These are phyloP conservation scores for Murraya paniculata DNA, from an alignment of 345 rosid genomes.

Conservation along the genomic window DNA sequence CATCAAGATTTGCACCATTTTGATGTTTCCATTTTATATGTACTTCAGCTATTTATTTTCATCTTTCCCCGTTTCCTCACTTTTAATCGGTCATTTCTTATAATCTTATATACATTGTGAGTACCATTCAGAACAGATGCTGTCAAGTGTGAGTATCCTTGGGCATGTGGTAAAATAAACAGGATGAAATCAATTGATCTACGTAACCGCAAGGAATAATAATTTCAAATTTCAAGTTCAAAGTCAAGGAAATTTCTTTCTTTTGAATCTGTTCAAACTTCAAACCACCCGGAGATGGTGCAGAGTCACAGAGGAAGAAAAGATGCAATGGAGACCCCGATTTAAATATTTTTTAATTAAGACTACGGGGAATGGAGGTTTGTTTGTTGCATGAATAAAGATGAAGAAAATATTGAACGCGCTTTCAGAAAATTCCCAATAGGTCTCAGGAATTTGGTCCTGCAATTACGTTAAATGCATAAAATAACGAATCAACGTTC, in stretches of 20 bases:
- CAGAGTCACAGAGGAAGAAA: no score
- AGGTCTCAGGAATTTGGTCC: constrained; percentile 1
- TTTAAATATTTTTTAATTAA: not conserved
- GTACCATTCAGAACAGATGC: no score
- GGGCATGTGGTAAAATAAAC: not conserved
- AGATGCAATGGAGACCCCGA: not conserved
- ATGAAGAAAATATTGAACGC: not conserved
- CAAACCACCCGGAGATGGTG: not conserved
- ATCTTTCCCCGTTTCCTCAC: not conserved
- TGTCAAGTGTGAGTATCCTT: no score
- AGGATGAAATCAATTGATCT: not conserved
- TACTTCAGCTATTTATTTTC: not conserved
- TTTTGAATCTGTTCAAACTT: no score
- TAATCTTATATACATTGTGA: no score
- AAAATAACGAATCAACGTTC: not conserved
- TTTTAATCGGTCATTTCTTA: not conserved
- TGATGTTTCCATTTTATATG: not conserved
- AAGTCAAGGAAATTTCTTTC: not conserved
- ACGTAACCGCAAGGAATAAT: constrained; percentile 1
- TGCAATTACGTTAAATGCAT: not conserved
- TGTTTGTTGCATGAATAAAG: not conserved
- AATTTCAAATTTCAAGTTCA: constrained; percentile 1
- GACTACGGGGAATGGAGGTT: not conserved
- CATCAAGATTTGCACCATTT: not conserved
- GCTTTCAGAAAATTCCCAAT: not conserved